Conservation (phyloP, 2,329 filamentous ascomycete genomes). For the Xylariaceae sp. region DNA sequence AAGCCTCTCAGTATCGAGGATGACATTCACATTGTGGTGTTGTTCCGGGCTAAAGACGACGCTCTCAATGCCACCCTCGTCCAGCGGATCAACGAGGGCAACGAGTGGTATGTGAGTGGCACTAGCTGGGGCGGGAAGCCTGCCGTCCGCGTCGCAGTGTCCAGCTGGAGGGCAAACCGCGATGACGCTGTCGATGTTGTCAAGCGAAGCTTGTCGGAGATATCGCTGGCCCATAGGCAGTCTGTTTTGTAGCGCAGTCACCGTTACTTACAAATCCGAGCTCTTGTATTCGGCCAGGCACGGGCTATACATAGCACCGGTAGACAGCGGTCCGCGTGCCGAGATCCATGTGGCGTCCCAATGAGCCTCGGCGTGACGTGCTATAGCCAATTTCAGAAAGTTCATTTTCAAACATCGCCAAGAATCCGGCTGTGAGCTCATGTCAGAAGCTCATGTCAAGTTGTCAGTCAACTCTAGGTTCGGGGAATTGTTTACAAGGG, state of each 20-base stretch:
- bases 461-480: no score
- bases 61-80: slow-evolving; percentile 63
- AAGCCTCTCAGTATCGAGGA: slow-evolving; percentile 39
- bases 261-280: background rate
- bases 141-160: slow-evolving; percentile 78
- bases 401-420: no score
- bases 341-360: no score
- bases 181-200: slow-evolving; percentile 64
- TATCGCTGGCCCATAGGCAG: slow-evolving; percentile 34
- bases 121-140: slow-evolving; percentile 70
- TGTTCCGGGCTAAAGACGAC: slow-evolving; percentile 70
- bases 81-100: slow-evolving; percentile 65
- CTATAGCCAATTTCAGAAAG: no score
- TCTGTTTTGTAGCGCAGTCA: background rate
- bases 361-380: no score
- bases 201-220: slow-evolving; percentile 53
- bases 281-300: background rate
- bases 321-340: background rate
- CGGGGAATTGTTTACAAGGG: no score
- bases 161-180: slow-evolving; percentile 75
- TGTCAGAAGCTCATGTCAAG: no score
- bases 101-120: slow-evolving; percentile 76
- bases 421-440: no score
- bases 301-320: background rate
- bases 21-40: slow-evolving; percentile 63